Evolutionary conservation across 371 early-diverging fungal species (phyloP).

Genomic region (Mycotypha africana): DNA sequence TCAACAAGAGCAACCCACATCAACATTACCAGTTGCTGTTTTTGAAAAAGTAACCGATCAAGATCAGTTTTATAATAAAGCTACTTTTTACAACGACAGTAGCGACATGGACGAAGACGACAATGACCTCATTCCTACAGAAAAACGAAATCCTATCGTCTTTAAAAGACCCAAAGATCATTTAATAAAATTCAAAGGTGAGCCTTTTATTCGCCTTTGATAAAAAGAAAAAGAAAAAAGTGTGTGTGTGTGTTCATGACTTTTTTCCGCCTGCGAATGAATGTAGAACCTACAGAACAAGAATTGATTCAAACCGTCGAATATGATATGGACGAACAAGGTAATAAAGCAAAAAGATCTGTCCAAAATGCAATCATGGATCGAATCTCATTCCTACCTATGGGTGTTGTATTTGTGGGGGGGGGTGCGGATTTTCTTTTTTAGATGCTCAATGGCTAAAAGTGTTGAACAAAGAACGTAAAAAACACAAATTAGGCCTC

Average conservation of each 20-base stretch:
- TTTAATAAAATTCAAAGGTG: conserved; percentile 42
- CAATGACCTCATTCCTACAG: neutral
- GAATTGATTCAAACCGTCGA: conserved; percentile 78
- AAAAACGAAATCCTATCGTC: too few relatives aligned
- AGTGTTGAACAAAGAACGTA: conserved; percentile 59
- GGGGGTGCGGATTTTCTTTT: too few relatives aligned
- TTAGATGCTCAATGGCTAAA: conserved; percentile 71
- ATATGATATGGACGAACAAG: conserved; percentile 96
- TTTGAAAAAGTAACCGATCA: neutral
- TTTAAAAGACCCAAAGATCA: conserved; percentile 42
- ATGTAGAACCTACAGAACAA: conserved; percentile 72
- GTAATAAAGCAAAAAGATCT: too few relatives aligned
- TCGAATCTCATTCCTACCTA: too few relatives aligned
- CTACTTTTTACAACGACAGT: too few relatives aligned
- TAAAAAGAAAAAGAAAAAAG: too few relatives aligned
- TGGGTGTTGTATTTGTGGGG: too few relatives aligned
- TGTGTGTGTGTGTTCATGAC: too few relatives aligned
- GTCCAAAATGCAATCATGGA: too few relatives aligned
- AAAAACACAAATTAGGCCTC: conserved; percentile 43
- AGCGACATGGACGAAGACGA: neutral
- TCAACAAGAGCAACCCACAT: too few relatives aligned
- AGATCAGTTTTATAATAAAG: too few relatives aligned
- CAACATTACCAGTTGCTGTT: neutral
- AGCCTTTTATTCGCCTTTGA: neutral
- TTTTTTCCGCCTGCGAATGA: neutral